phyloP scores from a whole-genome alignment of 345 rosid genomes.

The Erucastrum elatum region DNA sequence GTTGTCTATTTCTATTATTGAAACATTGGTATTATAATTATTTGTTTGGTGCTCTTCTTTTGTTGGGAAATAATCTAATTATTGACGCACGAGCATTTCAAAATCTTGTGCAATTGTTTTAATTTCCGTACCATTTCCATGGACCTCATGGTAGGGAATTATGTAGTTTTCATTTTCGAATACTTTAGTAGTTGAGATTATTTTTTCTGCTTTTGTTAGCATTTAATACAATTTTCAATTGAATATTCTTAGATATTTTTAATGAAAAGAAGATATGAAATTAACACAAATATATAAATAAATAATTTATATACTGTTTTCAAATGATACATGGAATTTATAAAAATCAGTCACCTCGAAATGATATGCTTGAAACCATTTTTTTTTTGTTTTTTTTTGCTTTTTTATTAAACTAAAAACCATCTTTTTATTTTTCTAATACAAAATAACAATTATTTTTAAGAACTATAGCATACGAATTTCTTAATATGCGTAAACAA shows the following conservation, averaged over 20 bases:
- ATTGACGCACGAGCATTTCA: slow-evolving; percentile 33
- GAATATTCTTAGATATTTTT: too few species aligned
- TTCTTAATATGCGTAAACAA: too few species aligned
- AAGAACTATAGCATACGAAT: not conserved
- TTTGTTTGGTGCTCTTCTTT: slow-evolving; percentile 27
- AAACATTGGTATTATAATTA: slow-evolving; percentile 7
- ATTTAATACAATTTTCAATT: not conserved
- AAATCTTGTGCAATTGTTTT: slow-evolving; percentile 29
- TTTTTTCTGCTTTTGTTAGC: not conserved
- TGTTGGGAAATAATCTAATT: slow-evolving; percentile 16
- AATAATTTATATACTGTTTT: too few species aligned
- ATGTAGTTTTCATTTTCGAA: not conserved
- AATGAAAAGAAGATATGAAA: too few species aligned
- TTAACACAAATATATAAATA: too few species aligned
- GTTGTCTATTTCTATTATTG: slow-evolving; percentile 14
- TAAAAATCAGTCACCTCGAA: too few species aligned
- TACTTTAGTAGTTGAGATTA: not conserved
- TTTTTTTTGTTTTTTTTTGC: not conserved
- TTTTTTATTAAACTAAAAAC: not conserved
- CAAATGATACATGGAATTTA: too few species aligned
- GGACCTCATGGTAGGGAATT: slow-evolving; percentile 27
- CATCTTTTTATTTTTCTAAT: too few species aligned
- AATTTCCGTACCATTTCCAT: slow-evolving; percentile 5
- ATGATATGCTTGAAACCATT: too few species aligned
- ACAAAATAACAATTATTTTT: not conserved